Percentiles rank a stretch among this genome's conserved stretches.
These are phyloP conservation scores for Arxiozyma heterogenica DNA, from an alignment of 1,139 yeast species.

Conservation along the genomic window DNA sequence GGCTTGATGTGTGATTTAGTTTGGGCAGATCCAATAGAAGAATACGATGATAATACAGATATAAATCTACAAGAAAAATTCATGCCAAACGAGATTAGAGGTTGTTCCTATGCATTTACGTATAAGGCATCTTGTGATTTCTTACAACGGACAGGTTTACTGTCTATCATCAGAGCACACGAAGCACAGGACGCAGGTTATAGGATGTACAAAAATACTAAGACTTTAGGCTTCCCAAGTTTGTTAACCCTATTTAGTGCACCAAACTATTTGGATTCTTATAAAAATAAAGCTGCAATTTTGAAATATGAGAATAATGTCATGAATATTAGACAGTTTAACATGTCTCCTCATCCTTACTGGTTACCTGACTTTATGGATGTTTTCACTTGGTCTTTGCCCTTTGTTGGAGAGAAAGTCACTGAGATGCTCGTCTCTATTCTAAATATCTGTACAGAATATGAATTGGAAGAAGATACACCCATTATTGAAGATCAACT, in stretches of 20 bases:
- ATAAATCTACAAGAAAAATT: conserved; percentile 34
- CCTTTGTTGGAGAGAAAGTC: conserved; percentile 94
- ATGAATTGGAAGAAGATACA: conserved; percentile 64
- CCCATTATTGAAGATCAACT: conserved; percentile 24
- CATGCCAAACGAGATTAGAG: conserved; percentile 68
- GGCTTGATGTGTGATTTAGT: conserved; percentile 92
- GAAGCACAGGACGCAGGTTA: conserved; percentile 98
- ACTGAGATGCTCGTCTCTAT: conserved; percentile 90
- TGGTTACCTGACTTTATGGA: conserved; percentile 98
- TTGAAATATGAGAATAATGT: conserved; percentile 83
- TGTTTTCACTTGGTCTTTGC: conserved; percentile 94
- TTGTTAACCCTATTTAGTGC: conserved; percentile 90
- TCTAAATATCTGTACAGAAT: conserved; percentile 88
- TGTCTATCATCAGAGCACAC: conserved; percentile 87
- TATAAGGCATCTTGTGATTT: conserved; percentile 79
- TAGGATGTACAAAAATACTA: conserved; percentile 83
- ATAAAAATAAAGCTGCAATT: conserved; percentile 94
- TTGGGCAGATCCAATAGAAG: conserved; percentile 94
- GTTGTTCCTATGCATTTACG: conserved; percentile 87
- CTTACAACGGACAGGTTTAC: conserved; percentile 65
- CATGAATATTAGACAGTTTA: conserved; percentile 92
- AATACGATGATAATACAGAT: conserved; percentile 55
- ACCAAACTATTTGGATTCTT: conserved; percentile 88
- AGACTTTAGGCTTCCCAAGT: conserved; percentile 85
- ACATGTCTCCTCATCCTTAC: conserved; percentile 89